Evolutionary conservation across 495 filamentous ascomycete genomes (phyloP).

Genomic region (Evansstolkia leycettana): DNA sequence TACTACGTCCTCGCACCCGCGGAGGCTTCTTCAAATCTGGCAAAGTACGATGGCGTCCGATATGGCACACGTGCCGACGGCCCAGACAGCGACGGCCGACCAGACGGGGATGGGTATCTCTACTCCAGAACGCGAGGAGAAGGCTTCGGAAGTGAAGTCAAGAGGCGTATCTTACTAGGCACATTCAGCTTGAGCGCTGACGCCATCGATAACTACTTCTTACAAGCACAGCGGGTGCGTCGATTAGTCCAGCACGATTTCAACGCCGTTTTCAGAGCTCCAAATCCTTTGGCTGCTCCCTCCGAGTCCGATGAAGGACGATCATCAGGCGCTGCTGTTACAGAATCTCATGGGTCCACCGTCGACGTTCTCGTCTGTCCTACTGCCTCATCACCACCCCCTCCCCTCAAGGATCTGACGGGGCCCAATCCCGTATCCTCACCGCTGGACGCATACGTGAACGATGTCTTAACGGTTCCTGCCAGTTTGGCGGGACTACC

Average conservation of each 20-base stretch:
- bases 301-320: conserved; percentile 17
- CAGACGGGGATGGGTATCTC: conserved; percentile 44
- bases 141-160: conserved; percentile 76
- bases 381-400: conserved; percentile 69
- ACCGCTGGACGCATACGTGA: conserved; percentile 58
- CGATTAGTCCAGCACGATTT: conserved; percentile 79
- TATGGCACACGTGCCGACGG: conserved; percentile 52
- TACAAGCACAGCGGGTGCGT: conserved; percentile 81
- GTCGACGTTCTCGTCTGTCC: conserved; percentile 88
- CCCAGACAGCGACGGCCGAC: conserved; percentile 13
- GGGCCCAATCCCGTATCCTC: conserved; percentile 15
- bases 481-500: conserved; percentile 88
- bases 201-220: conserved; percentile 93
- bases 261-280: conserved; percentile 55
- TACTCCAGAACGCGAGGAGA: conserved; percentile 62
- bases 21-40: conserved; percentile 93
- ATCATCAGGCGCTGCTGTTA: no score
- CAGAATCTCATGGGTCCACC: conserved; percentile 13
- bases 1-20: conserved; percentile 95
- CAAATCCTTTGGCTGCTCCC: conserved; percentile 45
- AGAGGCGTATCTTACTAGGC: conserved; percentile 74
- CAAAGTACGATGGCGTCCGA: conserved; percentile 90
- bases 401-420: conserved; percentile 42
- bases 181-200: conserved; percentile 83
- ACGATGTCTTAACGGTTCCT: conserved; percentile 92